Evolutionary conservation across 352 stramenopile genomes (phyloP).

Genomic region (Saprolegnia parasitica): DNA sequence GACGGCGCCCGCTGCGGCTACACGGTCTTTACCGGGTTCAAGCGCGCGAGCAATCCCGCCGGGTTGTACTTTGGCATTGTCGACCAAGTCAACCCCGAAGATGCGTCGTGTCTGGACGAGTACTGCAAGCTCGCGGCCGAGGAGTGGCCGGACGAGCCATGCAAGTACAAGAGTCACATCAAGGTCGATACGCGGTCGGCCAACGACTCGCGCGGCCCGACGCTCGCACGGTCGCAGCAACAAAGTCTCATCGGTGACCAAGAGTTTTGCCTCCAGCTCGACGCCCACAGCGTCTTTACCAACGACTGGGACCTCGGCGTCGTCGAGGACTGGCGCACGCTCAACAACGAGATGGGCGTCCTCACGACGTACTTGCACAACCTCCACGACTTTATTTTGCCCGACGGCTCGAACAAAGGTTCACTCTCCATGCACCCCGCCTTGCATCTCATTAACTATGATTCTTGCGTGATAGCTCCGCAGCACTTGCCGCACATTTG

Average conservation of each 20-base stretch:
- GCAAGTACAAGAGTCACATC: constrained; percentile 22
- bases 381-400: constrained; percentile 20
- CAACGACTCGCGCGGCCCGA: constrained; percentile 25
- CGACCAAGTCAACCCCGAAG: constrained; percentile 21
- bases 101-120: constrained; percentile 24
- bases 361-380: constrained; percentile 27
- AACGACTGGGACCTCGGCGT: constrained; percentile 26
- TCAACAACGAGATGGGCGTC: constrained; percentile 29
- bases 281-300: constrained; percentile 26
- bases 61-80: constrained; percentile 29
- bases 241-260: constrained; percentile 19
- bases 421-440: background rate
- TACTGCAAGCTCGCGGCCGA: constrained; percentile 27
- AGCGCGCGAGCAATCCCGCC: constrained; percentile 7
- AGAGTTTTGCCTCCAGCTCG: constrained; percentile 28
- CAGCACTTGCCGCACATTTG: constrained; percentile 27
- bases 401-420: constrained; percentile 25
- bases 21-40: constrained; percentile 27
- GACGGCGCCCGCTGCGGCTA: constrained; percentile 18
- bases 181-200: constrained; percentile 11
- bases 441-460: background rate
- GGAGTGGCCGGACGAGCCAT: constrained; percentile 19
- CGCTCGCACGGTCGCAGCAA: constrained; percentile 24
- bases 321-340: constrained; percentile 18
- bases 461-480: too few species aligned